Base-by-base conservation (phyloP, 2,329 filamentous ascomycete species). In the Diaporthe nobilis region DNA sequence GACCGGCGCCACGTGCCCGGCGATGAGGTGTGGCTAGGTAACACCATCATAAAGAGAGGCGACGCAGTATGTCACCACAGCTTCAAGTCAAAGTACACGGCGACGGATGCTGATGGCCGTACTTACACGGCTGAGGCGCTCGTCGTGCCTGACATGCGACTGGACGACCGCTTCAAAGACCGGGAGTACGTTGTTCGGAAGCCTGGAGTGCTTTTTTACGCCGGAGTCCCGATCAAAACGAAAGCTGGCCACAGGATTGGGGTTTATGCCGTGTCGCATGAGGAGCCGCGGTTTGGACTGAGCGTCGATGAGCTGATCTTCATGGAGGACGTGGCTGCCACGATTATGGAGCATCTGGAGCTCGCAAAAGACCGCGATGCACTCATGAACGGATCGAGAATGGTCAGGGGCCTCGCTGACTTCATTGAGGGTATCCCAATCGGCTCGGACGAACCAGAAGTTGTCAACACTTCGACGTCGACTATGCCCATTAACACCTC, bases 41-140 rank as follows among this genome's bases (percentile, higher is more conserved):
- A 74, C 39, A 68, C 75, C 13, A 73, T 73, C 34, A 42, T 74
- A 34, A 70, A 42, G 34, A 47, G 71, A 15, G 22, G 6, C 6
- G 63, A 67, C 22, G 90, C 57, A 8, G 58, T 75, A 10, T 75
- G 73, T 13, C 65, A 72, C 22, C 67, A 72, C 58, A 75, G 57
- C 57, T 72, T 75, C 67, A 71, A 65, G n/a, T 61, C 58, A 9
- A 72, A 34, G 39, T 75, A 75, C 51, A 72, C 73, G 6, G 88
- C 88, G 51, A 88, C 90, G 78, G 86, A 83, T 31, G 79, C 81
- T 3, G 83, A 83, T 81, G 15, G 79, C 79, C 2, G 77, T 73
- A 20, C 61, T 10, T 49, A 71, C 25, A 75, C 25, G 7, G 68
- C 51, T 2, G 55, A 70, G 44, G 71, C 58, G 3, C 74, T 76